phyloP scores from a whole-genome alignment of 1,139 yeast species.

The Kodamaea fungicola region DNA sequence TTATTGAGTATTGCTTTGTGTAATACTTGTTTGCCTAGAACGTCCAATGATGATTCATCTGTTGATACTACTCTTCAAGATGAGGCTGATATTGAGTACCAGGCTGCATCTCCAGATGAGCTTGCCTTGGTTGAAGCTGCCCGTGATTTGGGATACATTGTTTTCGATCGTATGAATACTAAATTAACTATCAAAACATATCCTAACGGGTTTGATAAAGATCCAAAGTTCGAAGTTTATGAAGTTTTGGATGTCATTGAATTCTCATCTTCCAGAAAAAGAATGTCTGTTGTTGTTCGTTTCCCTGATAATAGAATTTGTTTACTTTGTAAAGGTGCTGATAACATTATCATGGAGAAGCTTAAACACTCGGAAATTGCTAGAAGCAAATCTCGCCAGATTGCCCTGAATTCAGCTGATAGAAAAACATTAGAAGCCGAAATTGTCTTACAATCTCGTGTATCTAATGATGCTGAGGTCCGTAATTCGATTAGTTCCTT shows the following conservation, averaged over 20 bases:
- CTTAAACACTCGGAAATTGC: conserved; percentile 61
- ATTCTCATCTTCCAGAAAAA: conserved; percentile 81
- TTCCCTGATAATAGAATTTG: conserved; percentile 81
- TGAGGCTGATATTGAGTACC: conserved; percentile 64
- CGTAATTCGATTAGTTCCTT: conserved; percentile 29
- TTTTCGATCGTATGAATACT: conserved; percentile 62
- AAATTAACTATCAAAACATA: conserved; percentile 67
- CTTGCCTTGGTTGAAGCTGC: conserved; percentile 92
- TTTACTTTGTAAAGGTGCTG: conserved; percentile 92
- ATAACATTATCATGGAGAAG: conserved; percentile 81
- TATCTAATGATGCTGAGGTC: conserved; percentile 32
- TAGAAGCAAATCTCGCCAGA: conserved; percentile 55
- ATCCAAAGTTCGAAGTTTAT: conserved; percentile 64
- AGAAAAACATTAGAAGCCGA: conserved; percentile 84
- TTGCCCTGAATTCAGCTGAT: conserved; percentile 54
- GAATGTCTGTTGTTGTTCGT: conserved; percentile 86
- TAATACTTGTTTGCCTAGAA: conserved; percentile 78
- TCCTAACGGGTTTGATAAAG: conserved; percentile 73
- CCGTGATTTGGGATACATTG: conserved; percentile 85
- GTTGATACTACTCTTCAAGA: conserved; percentile 17
- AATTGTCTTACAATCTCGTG: conserved; percentile 52
- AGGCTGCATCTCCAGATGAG: conserved; percentile 96
- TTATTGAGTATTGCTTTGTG: conserved; percentile 80
- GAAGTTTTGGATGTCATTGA: conserved; percentile 78
- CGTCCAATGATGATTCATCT: conserved; percentile 7